Base-by-base conservation (phyloP, 306 rosid species). In the Quercus engelmannii region DNA sequence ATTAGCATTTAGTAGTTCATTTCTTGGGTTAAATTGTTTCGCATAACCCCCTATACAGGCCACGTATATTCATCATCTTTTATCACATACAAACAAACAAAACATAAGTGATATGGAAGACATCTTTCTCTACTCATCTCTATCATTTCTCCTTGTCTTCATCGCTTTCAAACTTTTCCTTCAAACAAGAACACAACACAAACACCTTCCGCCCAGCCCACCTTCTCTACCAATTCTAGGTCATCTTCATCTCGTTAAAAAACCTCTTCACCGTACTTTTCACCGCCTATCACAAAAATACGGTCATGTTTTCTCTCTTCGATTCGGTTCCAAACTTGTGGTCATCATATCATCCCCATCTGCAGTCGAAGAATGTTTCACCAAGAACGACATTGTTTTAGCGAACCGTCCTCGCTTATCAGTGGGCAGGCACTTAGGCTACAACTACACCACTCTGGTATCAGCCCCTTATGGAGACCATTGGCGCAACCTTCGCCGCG, bases 401-500 rank as follows among this genome's bases (percentile, higher is more conserved):
- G 98, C 93, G 0, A 85, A 87, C 75, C 96, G 96, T 8, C 58
- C 87, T 1, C 76, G 3, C 13, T 54, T 82, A 1, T 18, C 19
- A 38, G 15, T 41, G 35, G 78, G 76, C 56, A 89, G 91, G 83
- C 73, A 88, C 80, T 0, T 91, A 0, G 86, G 59, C 67, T 93
- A 81, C 71, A 61, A 91, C 86, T 9, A 74, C 75, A 88, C 94
- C 74, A 76, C 59, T 2, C 1, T 93, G 0, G 1, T 63, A 0
- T 0, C 33, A 1, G 1, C 97, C 1, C 68, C 92, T 1, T 87
- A 91, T 55, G 96, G 96, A 5, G 96, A 91, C 25, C 94, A 88
- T 73, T 93, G 97, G 97, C 94, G 94, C 21, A 93, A 89, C 87
- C 58, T 89, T 1, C 97, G 96, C n/a, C 94, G 94, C 26, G 87